These are phyloP conservation scores for Candida tammaniensis DNA, from an alignment of 805 yeast genomes.

Conservation along the genomic window DNA sequence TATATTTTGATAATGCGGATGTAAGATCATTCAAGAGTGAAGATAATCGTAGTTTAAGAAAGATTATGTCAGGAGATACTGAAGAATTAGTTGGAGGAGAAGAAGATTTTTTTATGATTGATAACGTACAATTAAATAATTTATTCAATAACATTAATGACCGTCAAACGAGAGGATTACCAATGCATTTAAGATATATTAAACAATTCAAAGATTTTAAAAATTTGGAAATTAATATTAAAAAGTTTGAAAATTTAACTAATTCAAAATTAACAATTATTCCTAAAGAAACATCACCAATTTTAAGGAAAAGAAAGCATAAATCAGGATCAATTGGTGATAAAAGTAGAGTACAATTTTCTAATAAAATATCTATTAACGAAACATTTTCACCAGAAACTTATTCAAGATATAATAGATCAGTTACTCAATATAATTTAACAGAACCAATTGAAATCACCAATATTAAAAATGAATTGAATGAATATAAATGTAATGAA, in stretches of 20 bases:
- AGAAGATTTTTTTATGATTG: constrained; percentile 19
- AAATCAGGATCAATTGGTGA: too few relatives aligned
- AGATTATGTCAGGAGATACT: constrained; percentile 4
- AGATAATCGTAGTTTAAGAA: constrained; percentile 4
- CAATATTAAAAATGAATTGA: constrained; percentile 62
- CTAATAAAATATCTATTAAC: constrained; percentile 46
- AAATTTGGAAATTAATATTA: constrained; percentile 26
- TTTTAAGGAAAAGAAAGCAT: constrained; percentile 10
- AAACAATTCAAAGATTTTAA: constrained; percentile 36
- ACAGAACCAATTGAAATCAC: constrained; percentile 51
- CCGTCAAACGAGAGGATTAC: constrained; percentile 23
- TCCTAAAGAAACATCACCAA: constrained; percentile 10
- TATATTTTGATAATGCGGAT: constrained; percentile 18
- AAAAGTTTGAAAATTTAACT: constrained; percentile 28
- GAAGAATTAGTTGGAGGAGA: constrained; percentile 8
- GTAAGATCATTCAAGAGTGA: constrained; percentile 11
- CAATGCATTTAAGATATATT: constrained; percentile 32
- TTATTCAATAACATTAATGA: constrained; percentile 23
- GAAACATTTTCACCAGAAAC: constrained; percentile 51
- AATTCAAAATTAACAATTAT: constrained; percentile 6
- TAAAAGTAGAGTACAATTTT: constrained; percentile 37
- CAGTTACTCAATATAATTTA: constrained; percentile 49
- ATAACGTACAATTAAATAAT: constrained; percentile 23
- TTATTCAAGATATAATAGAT: constrained; percentile 54
- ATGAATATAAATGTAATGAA: constrained; percentile 57